Evolutionary conservation across 1,284 basidiomycete genomes (phyloP).

Genomic region (Wolfiporia cocos): DNA sequence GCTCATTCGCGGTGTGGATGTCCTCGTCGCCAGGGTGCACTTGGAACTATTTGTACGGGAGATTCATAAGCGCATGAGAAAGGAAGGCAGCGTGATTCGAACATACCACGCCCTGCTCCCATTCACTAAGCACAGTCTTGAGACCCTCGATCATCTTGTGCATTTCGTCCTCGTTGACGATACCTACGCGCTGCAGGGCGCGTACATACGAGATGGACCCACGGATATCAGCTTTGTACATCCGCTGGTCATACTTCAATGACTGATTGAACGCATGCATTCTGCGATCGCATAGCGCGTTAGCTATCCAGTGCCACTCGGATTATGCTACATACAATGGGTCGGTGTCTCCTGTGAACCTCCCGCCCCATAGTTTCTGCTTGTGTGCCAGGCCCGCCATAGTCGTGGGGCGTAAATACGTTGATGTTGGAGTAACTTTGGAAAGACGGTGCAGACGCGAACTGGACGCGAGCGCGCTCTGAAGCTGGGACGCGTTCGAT

Average conservation of each 20-base stretch:
- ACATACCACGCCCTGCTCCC: conserved; percentile 68
- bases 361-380: conserved; percentile 84
- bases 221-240: conserved; percentile 88
- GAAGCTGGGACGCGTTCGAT: too few relatives aligned
- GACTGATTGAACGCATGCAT: conserved; percentile 98
- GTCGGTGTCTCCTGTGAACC: conserved; percentile 86
- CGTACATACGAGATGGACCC: conserved; percentile 97
- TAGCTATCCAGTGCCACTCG: background rate
- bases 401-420: too few relatives aligned
- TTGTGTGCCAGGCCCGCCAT: conserved; percentile 63
- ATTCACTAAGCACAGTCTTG: conserved; percentile 75
- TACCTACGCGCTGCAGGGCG: conserved; percentile 73
- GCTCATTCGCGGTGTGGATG: conserved; percentile 99
- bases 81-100: background rate
- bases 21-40: conserved; percentile 88
- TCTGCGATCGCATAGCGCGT: conserved; percentile 31
- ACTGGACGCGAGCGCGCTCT: too few relatives aligned
- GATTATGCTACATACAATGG: conserved; percentile 57
- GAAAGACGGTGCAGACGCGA: too few relatives aligned
- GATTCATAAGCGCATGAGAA: conserved; percentile 14
- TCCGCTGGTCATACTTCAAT: conserved; percentile 89
- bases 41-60: conserved; percentile 46
- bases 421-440: too few relatives aligned
- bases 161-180: conserved; percentile 76
- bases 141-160: conserved; percentile 77